Base-by-base conservation (phyloP, 352 stramenopile genomes). In the Phytophthora syringae region DNA sequence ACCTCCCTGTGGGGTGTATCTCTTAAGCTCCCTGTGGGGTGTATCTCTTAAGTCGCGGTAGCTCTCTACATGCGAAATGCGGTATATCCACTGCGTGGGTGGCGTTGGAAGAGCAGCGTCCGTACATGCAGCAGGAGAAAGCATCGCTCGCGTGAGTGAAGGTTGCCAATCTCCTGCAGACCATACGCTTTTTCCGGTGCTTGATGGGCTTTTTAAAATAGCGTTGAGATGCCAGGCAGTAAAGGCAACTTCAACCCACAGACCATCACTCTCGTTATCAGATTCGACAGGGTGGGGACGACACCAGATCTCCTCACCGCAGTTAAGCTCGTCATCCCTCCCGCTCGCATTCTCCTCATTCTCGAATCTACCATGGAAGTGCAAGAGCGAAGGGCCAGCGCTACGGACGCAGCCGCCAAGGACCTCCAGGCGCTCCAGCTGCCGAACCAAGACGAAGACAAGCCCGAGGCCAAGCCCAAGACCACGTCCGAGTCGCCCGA, bases 221-320 rank as follows among this genome's bases (percentile, higher is more conserved):
- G n/a, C n/a, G n/a, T 18, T 13, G 34, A 40, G 7, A 10, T 32
- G 5, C 7, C 12, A 12, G 12, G 16, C 36, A 44, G 15, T 21
- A 63, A 64, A 30, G 18, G 25, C 43, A 63, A 63, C 55, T 67
- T 67, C 60, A 67, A 67, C 60, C 60, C 60, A 67, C 7, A 24
- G 52, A 67, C 60, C 60, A 67, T 47, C 53, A 61, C 28, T 61
- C 53, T 60, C 30, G 16, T 44, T 24, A 63, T 69, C 60, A 63
- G 60, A 58, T 69, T 68, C 30, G 42, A 60, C 47, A 39, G 47
- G 47, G 53, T 45, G 36, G 36, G 39, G n/a, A n/a, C 37, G 60
- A 65, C 47, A 12, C 30, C 28, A n/a, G 52, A 63, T 48, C 48
- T 45, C 28, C 18, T 7, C 30, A 37, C 4, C 45, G 40, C 12